phyloP scores from a whole-genome alignment of 768 basidiomycete species.

The Suillus hirtellus region DNA sequence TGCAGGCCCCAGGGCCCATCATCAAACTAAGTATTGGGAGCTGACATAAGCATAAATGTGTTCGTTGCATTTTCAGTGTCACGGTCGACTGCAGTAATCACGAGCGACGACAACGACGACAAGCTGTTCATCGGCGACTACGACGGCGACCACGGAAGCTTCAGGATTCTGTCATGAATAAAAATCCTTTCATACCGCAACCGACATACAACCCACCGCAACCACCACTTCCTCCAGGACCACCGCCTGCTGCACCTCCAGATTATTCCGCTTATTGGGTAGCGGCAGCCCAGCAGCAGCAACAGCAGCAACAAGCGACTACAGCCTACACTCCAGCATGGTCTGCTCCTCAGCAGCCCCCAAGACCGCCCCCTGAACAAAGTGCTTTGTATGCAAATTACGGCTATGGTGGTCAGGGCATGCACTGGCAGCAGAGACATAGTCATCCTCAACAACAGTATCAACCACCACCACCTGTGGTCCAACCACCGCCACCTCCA shows the following conservation, averaged over 20 bases:
- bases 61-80: slow-evolving; percentile 7
- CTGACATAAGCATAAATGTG: slow-evolving; percentile 7
- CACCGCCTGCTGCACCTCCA: slow-evolving; percentile 69
- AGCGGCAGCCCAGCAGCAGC: slow-evolving; percentile 50
- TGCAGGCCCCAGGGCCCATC: too few relatives aligned
- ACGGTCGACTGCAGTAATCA: neutral
- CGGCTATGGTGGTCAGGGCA: slow-evolving; percentile 75
- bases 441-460: slow-evolving; percentile 55
- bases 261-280: slow-evolving; percentile 84
- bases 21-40: neutral
- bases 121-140: slow-evolving; percentile 14
- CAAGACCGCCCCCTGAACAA: slow-evolving; percentile 73
- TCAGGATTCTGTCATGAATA: slow-evolving; percentile 58
- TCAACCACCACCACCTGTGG: slow-evolving; percentile 50
- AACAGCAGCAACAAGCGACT: slow-evolving; percentile 53
- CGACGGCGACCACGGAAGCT: slow-evolving; percentile 8
- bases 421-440: slow-evolving; percentile 66
- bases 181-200: slow-evolving; percentile 78
- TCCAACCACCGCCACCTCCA: slow-evolving; percentile 52
- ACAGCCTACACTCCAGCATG: slow-evolving; percentile 66
- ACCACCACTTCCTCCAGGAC: slow-evolving; percentile 79
- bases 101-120: slow-evolving; percentile 23
- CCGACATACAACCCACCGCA: slow-evolving; percentile 70
- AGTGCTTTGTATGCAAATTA: slow-evolving; percentile 89
- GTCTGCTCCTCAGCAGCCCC: slow-evolving; percentile 59